Evolutionary conservation across 108 stramenopile genomes (phyloP).

Genomic region (Skeletonema potamos): DNA sequence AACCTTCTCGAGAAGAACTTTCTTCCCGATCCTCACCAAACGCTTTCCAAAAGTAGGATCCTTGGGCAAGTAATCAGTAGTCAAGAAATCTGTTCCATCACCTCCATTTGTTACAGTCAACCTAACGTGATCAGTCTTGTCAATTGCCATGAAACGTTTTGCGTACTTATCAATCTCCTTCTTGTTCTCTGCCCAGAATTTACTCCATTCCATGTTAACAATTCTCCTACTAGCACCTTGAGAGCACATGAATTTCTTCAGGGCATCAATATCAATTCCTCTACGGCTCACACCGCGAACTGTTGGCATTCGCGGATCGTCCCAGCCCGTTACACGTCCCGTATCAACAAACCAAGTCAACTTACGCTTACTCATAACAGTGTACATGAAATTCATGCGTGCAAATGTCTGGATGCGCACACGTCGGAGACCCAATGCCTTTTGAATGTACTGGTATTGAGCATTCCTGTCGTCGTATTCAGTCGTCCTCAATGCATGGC

Average conservation of each 20-base stretch:
- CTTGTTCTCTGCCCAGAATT: conserved; percentile 99
- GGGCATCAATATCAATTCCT: conserved; percentile 88
- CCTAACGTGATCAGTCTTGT: conserved; percentile 56
- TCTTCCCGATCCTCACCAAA: conserved; percentile 65
- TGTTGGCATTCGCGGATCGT: conserved; percentile 98
- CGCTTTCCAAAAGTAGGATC: conserved; percentile 87
- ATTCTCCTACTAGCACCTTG: conserved; percentile 91
- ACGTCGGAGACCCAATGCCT: conserved; percentile 81
- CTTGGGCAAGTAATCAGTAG: conserved; percentile 88
- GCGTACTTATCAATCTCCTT: conserved; percentile 91
- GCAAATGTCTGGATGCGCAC: conserved; percentile 95
- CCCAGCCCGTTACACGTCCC: conserved; percentile 94
- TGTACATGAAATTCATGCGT: conserved; percentile 97
- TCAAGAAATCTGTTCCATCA: conserved; percentile 52
- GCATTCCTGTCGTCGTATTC: conserved; percentile 98
- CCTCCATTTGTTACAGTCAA: conserved; percentile 79
- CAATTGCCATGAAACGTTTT: conserved; percentile 96
- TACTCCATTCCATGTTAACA: conserved; percentile 98
- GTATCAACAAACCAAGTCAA: conserved; percentile 98
- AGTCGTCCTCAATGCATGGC: conserved; percentile 97
- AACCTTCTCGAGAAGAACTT: conserved; percentile 84
- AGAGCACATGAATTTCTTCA: conserved; percentile 87
- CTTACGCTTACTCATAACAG: conserved; percentile 96
- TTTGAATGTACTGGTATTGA: conserved; percentile 94
- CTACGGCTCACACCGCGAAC: conserved; percentile 93